A percentile compares a stretch with the other conserved stretches of the same genome.
Evolutionary conservation across 129 eudicot species (phyloP).

Genomic region (Kitagawia praeruptora): DNA sequence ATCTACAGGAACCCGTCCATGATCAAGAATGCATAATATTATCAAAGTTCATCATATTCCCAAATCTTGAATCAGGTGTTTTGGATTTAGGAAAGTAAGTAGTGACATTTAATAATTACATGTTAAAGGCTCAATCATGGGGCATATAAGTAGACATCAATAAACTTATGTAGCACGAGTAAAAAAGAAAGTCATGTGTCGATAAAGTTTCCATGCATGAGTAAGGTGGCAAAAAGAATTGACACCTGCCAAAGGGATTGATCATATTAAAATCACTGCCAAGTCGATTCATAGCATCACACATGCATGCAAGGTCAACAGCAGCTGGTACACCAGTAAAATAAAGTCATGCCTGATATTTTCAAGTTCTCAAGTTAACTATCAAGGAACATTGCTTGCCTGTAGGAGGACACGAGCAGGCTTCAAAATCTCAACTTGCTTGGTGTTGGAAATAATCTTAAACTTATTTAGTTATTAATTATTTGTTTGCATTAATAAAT

Average conservation of each 20-base stretch:
- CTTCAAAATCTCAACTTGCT: conserved; percentile 84
- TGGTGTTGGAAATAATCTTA: too few species aligned
- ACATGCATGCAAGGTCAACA: conserved; percentile 26
- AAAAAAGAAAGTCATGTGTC: too few species aligned
- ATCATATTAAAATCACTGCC: conserved; percentile 22
- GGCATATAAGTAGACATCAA: neutral
- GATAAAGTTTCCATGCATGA: too few species aligned
- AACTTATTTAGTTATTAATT: too few species aligned
- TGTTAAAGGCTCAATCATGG: neutral
- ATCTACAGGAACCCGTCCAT: conserved; percentile 76
- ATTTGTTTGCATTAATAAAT: too few species aligned
- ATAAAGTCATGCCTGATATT: conserved; percentile 4
- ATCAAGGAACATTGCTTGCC: conserved; percentile 20
- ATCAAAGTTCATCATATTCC: neutral
- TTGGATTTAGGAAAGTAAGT: neutral
- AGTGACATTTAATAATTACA: neutral
- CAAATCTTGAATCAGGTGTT: neutral
- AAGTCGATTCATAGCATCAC: conserved; percentile 15
- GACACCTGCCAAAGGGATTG: conserved; percentile 20
- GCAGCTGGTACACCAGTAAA: conserved; percentile 23
- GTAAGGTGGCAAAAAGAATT: neutral
- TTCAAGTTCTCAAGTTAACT: neutral
- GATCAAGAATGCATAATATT: neutral
- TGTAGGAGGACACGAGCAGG: conserved; percentile 92
- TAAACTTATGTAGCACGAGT: too few species aligned